Conservation (phyloP, 371 early-diverging fungal species). For the Polyrhizophydium stewartii region DNA sequence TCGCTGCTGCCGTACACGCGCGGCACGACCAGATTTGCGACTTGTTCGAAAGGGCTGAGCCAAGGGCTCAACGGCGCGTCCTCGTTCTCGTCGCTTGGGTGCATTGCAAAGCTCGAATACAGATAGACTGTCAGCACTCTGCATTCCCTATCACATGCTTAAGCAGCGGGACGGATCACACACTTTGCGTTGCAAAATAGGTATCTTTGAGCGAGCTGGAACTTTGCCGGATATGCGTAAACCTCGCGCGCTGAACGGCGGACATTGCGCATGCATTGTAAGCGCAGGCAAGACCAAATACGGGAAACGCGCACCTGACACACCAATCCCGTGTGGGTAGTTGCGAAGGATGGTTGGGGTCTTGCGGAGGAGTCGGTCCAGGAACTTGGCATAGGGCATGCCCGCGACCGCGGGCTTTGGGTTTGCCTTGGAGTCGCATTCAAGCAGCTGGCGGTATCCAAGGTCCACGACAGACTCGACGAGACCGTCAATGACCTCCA, state of each 20-base stretch:
- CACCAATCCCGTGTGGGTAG: conserved; percentile 1
- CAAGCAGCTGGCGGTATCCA: background rate
- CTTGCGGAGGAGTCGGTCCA: background rate
- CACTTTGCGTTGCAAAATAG: background rate
- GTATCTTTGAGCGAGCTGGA: background rate
- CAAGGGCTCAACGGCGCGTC: background rate
- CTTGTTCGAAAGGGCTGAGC: conserved; percentile 1
- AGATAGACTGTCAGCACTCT: no score
- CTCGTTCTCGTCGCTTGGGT: background rate
- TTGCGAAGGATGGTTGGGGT: background rate
- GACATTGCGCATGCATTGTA: no score
- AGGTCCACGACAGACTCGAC: background rate
- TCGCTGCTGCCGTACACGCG: background rate
- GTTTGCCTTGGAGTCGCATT: background rate
- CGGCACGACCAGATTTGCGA: background rate
- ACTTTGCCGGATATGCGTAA: background rate
- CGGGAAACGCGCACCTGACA: no score
- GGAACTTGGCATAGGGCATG: no score
- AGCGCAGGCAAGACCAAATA: background rate
- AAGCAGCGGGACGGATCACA: no score
- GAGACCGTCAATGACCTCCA: background rate
- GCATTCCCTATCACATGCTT: no score
- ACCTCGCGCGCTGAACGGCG: background rate
- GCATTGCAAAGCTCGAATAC: no score
- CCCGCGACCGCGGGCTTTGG: no score